Evolutionary conservation across 805 yeast species (phyloP).

Genomic region (Starmerella powellii): DNA sequence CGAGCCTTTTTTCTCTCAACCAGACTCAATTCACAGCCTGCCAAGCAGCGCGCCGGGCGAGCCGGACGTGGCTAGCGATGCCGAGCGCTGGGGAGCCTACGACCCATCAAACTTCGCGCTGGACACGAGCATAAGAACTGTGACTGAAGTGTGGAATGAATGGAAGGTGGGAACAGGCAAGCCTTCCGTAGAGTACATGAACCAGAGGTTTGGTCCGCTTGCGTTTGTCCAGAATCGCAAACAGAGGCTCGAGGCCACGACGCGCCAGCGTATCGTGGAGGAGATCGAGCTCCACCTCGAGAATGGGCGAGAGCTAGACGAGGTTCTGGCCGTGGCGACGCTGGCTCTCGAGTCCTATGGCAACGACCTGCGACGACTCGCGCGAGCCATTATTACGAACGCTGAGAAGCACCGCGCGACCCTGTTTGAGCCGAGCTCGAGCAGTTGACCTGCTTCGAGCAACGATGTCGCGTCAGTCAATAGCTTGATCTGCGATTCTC

Average conservation of each 20-base stretch:
- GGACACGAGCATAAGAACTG: not conserved
- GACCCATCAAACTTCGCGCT: not conserved
- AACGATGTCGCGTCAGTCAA: too few relatives aligned
- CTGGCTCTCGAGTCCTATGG: constrained; percentile 1
- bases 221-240: not conserved
- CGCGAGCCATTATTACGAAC: constrained; percentile 1
- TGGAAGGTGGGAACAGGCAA: constrained; percentile 8
- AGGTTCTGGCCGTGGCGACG: constrained; percentile 8
- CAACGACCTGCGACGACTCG: constrained; percentile 2
- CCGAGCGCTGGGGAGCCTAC: too few relatives aligned
- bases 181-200: constrained; percentile 10
- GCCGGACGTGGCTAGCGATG: too few relatives aligned
- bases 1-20: not conserved
- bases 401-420: constrained; percentile 2
- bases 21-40: too few relatives aligned
- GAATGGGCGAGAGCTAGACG: constrained; percentile 12
- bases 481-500: too few relatives aligned
- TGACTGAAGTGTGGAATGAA: constrained; percentile 1
- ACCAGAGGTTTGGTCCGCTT: constrained; percentile 3
- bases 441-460: too few relatives aligned
- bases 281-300: constrained; percentile 14
- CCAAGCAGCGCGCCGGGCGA: too few relatives aligned
- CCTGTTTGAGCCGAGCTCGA: constrained; percentile 3
- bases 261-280: constrained; percentile 4
- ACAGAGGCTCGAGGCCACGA: not conserved